A percentile compares a stretch with the other conserved stretches of the same genome.
These are phyloP conservation scores for Cyclotella kingstonii DNA, from an alignment of 108 stramenopile genomes.

Conservation along the genomic window DNA sequence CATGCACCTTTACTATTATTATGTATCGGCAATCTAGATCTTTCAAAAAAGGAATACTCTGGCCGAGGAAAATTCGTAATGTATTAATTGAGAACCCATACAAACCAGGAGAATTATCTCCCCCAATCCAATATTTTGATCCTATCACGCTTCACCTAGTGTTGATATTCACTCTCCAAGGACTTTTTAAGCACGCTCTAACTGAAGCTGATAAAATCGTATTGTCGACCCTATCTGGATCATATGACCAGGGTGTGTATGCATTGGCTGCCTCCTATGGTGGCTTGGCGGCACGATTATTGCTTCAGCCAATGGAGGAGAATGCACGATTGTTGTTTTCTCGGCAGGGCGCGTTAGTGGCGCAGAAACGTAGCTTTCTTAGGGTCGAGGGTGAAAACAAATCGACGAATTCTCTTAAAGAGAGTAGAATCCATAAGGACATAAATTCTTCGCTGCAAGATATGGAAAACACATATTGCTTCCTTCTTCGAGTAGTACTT, in stretches of 20 bases:
- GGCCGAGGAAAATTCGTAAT: conserved; percentile 26
- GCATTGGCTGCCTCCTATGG: conserved; percentile 74
- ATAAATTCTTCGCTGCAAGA: not conserved
- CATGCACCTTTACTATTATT: conserved; percentile 42
- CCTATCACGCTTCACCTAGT: conserved; percentile 49
- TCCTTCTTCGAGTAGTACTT: conserved; percentile 64
- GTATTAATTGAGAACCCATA: conserved; percentile 12
- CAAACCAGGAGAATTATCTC: not conserved
- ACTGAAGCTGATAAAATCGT: conserved; percentile 87
- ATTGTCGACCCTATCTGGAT: conserved; percentile 53
- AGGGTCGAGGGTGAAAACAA: not conserved
- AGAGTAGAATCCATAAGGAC: conserved; percentile 5
- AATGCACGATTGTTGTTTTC: conserved; percentile 84
- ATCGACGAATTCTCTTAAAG: not conserved
- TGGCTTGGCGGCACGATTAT: conserved; percentile 79
- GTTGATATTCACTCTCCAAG: conserved; percentile 67
- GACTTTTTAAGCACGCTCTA: conserved; percentile 82
- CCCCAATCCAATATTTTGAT: conserved; percentile 30
- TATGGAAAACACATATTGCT: conserved; percentile 43
- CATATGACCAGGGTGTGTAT: conserved; percentile 84
- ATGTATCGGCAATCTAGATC: conserved; percentile 45
- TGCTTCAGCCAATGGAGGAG: conserved; percentile 88
- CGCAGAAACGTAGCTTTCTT: not conserved
- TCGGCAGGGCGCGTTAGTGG: conserved; percentile 41
- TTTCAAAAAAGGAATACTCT: conserved; percentile 25